Evolutionary conservation across 371 early-diverging fungal species (phyloP), one percentile per base, ranked within the genome.

Genomic region (Mortierella sp.): DNA sequence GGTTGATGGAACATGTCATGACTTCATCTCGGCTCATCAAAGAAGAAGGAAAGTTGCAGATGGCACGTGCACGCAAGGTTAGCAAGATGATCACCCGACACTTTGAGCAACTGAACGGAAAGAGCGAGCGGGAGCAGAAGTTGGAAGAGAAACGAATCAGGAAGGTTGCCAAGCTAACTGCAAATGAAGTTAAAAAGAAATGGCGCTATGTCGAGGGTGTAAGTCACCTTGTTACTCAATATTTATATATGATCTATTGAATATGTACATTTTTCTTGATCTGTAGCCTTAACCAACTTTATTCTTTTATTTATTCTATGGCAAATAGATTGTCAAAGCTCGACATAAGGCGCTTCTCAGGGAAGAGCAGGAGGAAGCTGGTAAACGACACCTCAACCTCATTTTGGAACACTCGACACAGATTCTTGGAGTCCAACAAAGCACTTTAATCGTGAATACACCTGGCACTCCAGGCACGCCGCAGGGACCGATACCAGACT

Each of bases 371-470:
- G 88, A 89, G 32, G 79, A 87, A 50, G 85, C 92, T 74, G 91
- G 91, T 2, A 88, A 91, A 36, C 87, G 87, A 32, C 90, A 89
- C 77, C 65, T 94, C 69, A 87, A 93, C 69, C 77, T 85, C 63
- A 93, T 94, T 70, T 74, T 94, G 52, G 91, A 93, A 63, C 92
- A 92, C 63, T 92, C 93, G 0, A 90, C 93, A 11, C 90, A 91
- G 57, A 87, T 93, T 78, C 66, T 94, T 15, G 92, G 87, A n/a
- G 92, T 87, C n/a, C 88, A 92, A 72, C 91, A 88, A 73, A 87
- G 83, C 45, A 87, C 88, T 45, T 65, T 90, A 11, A 64, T 36
- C 28, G 41, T 74, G 19, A 76, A 78, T 16, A 59, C 77, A 10
- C 69, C 74, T 13, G 62, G 47, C 4, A 57, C 77, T 11, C 66